Evolutionary conservation across 257 asterid species (phyloP), one percentile per base, ranked within the genome.

Genomic region (Ilex aquifolium): DNA sequence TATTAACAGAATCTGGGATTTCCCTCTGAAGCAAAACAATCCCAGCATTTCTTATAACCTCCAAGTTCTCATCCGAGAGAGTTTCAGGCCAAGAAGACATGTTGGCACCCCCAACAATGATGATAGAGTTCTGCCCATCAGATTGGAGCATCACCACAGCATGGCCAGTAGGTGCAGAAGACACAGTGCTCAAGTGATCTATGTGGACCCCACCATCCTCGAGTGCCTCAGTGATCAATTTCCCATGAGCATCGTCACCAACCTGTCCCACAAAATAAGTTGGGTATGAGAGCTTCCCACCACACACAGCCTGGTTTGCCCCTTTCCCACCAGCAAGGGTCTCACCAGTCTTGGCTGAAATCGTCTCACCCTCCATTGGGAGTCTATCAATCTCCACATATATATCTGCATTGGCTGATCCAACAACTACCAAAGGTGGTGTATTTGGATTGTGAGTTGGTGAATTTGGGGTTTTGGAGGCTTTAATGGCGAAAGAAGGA

Each of bases 21-120:
- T 92, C 99, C 76, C 99, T 79, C 79, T 92, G 97, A 65, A 92
- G 99, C 82, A 92, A 76, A 61, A 92, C 88, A 74, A 92, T 89
- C 67, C 96, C 96, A 39, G 97, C 95, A 68, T 63, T 83, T 71
- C 57, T 69, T 63, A 92, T 83, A 57, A 80, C 69, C 72, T 76
- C 78, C 88, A 90, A 76, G 71, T 78, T 83, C 84, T 82, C 79
- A 73, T 70, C 65, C 13, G 78, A 63, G 66, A 92, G 78, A 65
- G 3, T 63, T 48, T 78, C 80, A 6, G 99, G 96, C 99, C 99
- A 92, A 10, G 77, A 75, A 44, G 77, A 77, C 96, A 92, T 92
- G 14, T 92, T 92, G 1, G 97, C 92, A 48, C 97, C 99, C 8
- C 96, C 97, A 57, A 89, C 90, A 42, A 92, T 89, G 27, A 87